Percentiles rank a stretch among this genome's conserved stretches.
These are phyloP conservation scores for Cyberlindnera galapagoensis DNA, from an alignment of 805 yeast genomes.

Conservation along the genomic window DNA sequence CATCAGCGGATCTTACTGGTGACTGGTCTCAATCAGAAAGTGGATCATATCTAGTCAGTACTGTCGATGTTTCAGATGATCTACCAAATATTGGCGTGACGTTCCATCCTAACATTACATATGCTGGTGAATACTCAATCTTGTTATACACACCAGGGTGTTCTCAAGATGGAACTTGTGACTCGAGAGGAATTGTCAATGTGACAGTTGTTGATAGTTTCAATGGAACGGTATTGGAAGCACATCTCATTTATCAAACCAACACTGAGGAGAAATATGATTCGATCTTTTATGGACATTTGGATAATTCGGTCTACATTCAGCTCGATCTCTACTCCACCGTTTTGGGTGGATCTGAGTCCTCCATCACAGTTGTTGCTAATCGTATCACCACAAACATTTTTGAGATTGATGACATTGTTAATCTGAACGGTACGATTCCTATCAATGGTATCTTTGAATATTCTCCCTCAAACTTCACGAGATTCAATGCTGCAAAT, in stretches of 20 bases:
- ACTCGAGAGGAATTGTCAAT: constrained; percentile 66
- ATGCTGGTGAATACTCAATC: constrained; percentile 70
- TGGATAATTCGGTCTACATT: constrained; percentile 44
- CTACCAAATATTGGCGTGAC: constrained; percentile 34
- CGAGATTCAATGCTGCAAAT: constrained; percentile 27
- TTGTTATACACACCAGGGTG: constrained; percentile 88
- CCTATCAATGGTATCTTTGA: constrained; percentile 76
- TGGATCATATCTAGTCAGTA: constrained; percentile 30
- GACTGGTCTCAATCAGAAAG: constrained; percentile 26
- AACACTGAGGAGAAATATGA: constrained; percentile 80
- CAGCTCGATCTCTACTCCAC: constrained; percentile 33
- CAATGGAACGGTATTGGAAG: constrained; percentile 30
- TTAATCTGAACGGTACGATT: constrained; percentile 29
- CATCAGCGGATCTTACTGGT: constrained; percentile 25
- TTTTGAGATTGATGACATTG: constrained; percentile 36
- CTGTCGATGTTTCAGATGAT: constrained; percentile 27
- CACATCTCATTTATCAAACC: constrained; percentile 63
- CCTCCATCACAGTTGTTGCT: constrained; percentile 55
- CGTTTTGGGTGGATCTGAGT: constrained; percentile 15
- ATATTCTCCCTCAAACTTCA: constrained; percentile 65
- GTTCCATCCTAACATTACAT: constrained; percentile 62
- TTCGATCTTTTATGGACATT: constrained; percentile 60
- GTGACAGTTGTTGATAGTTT: constrained; percentile 53
- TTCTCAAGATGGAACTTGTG: constrained; percentile 56
- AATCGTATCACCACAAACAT: constrained; percentile 53